A percentile compares a stretch with the other conserved stretches of the same genome.
phyloP scores from a whole-genome alignment of 2,329 filamentous ascomycete genomes.

The Catunica adiposa region DNA sequence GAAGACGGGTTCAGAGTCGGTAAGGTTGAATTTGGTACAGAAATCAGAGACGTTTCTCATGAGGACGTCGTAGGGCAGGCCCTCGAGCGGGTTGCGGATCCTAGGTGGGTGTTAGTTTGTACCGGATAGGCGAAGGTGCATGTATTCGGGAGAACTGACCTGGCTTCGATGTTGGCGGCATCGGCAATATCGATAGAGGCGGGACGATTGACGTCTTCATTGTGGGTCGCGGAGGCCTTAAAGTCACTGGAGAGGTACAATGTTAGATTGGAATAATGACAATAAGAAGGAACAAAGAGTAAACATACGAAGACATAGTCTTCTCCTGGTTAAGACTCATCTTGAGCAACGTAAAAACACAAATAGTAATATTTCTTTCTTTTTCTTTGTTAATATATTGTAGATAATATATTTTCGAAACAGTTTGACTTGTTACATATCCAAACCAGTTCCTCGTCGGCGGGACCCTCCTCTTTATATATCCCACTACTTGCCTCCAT shows the following conservation, averaged over 20 bases:
- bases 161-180: no score
- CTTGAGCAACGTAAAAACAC: not conserved
- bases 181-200: not conserved
- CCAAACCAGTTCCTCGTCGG: not conserved
- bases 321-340: slow-evolving; percentile 3
- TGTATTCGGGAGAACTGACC: no score
- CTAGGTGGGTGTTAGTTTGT: slow-evolving; percentile 17
- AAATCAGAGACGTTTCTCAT: slow-evolving; percentile 35
- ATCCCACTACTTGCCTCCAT: not conserved
- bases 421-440: not conserved
- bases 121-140: not conserved
- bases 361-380: no score
- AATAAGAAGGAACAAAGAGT: not conserved
- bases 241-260: not conserved
- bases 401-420: not conserved
- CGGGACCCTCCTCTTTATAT: not conserved
- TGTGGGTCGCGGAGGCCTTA: slow-evolving; percentile 14
- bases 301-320: slow-evolving; percentile 1
- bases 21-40: slow-evolving; percentile 31
- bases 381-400: not conserved
- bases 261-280: not conserved
- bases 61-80: slow-evolving; percentile 35
- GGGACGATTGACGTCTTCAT: slow-evolving; percentile 23
- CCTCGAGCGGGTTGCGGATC: slow-evolving; percentile 31
- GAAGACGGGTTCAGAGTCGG: slow-evolving; percentile 29